Conservation (phyloP, 768 basidiomycete genomes). For the Podaxis mareebaensis region DNA sequence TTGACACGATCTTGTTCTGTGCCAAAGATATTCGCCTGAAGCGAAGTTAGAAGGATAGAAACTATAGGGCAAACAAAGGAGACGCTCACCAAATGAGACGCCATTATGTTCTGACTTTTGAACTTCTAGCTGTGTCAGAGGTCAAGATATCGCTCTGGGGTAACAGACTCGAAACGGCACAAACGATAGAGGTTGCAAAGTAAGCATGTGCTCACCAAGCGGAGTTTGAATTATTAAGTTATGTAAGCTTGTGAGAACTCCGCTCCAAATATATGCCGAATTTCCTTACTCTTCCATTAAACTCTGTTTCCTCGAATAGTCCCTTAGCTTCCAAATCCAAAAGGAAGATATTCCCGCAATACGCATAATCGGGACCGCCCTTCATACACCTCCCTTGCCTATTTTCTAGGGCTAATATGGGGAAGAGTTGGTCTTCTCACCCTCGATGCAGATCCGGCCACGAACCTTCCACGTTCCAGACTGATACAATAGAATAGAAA, state of each 20-base stretch:
- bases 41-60: not conserved
- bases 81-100: constrained; percentile 74
- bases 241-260: not conserved
- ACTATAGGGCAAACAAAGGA: not conserved
- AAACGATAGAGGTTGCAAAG: not conserved
- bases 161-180: not conserved
- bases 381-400: not conserved
- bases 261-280: not conserved
- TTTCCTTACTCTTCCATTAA: not conserved
- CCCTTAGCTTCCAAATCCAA: not conserved
- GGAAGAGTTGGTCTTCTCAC: too few relatives aligned
- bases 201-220: not conserved
- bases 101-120: constrained; percentile 35
- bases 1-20: constrained; percentile 96
- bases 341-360: not conserved
- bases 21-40: constrained; percentile 91
- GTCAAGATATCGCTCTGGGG: not conserved
- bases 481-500: too few relatives aligned
- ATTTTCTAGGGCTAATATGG: too few relatives aligned
- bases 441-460: too few relatives aligned
- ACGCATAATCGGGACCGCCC: not conserved
- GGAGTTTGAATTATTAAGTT: not conserved
- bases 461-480: too few relatives aligned
- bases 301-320: not conserved
- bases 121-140: not conserved